Conservation (phyloP, 2,329 filamentous ascomycete species). For the Neopestalotiopsis sp. region DNA sequence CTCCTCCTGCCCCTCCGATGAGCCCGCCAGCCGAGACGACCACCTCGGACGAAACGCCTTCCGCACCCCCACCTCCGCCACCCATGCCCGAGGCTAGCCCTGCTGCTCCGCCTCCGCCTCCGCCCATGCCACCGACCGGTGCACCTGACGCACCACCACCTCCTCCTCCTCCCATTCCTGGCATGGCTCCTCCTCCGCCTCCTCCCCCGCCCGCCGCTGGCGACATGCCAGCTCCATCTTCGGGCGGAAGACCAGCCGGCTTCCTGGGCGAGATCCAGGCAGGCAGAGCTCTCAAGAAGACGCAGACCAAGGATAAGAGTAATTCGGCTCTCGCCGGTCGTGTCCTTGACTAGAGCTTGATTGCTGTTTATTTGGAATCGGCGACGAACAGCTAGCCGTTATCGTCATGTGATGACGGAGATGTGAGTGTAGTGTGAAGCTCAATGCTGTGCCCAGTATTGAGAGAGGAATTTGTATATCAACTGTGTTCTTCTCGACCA, state of each 20-base stretch:
- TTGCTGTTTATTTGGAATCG: neutral
- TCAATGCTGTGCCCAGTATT: neutral
- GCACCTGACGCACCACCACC: slow-evolving; percentile 49
- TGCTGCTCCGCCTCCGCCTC: slow-evolving; percentile 33
- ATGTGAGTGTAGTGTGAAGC: neutral
- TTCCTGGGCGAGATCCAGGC: slow-evolving; percentile 84
- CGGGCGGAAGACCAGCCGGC: slow-evolving; percentile 57
- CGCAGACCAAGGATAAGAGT: slow-evolving; percentile 88
- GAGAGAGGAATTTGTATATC: neutral
- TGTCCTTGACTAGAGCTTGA: slow-evolving; percentile 62
- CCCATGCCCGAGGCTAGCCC: slow-evolving; percentile 42
- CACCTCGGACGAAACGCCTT: slow-evolving; percentile 32
- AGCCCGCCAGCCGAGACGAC: slow-evolving; percentile 19
- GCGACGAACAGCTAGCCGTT: neutral
- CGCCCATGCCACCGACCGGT: slow-evolving; percentile 39
- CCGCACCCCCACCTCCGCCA: slow-evolving; percentile 36
- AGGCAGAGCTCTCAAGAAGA: slow-evolving; percentile 83
- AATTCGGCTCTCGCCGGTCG: slow-evolving; percentile 74
- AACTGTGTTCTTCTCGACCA: neutral
- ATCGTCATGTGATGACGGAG: too few species aligned
- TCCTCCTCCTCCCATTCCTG: slow-evolving; percentile 47
- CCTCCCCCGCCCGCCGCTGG: slow-evolving; percentile 49
- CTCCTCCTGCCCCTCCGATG: slow-evolving; percentile 27
- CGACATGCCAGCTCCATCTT: slow-evolving; percentile 52
- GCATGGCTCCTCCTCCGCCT: slow-evolving; percentile 46